phyloP scores from a whole-genome alignment of 2,329 filamentous ascomycete genomes.

The Aspergillus versicolor region DNA sequence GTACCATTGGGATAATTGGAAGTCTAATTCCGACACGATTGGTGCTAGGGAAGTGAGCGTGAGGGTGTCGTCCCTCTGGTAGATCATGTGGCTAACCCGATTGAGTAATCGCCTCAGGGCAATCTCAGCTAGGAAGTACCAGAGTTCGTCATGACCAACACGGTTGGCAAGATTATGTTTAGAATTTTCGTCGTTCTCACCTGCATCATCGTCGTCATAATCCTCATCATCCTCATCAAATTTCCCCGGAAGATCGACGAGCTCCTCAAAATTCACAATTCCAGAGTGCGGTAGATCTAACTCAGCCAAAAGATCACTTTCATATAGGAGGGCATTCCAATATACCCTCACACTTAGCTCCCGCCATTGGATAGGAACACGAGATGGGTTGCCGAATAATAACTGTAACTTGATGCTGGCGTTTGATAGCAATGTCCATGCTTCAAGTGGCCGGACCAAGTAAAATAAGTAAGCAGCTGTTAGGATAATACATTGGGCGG shows the following conservation, averaged over 20 bases:
- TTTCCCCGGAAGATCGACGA: conserved; percentile 72
- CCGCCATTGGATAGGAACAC: conserved; percentile 67
- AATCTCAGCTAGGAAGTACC: conserved; percentile 85
- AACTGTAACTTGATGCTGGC: conserved; percentile 80
- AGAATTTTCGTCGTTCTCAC: conserved; percentile 2
- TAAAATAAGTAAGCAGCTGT: conserved; percentile 82
- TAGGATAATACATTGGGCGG: conserved; percentile 76
- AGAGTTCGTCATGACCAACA: conserved; percentile 72
- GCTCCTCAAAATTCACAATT: conserved; percentile 78
- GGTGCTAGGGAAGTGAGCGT: conserved; percentile 73
- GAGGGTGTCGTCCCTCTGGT: conserved; percentile 69
- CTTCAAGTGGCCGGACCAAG: conserved; percentile 76
- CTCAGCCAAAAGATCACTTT: conserved; percentile 77
- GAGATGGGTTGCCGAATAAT: conserved; percentile 69
- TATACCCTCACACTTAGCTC: conserved; percentile 77
- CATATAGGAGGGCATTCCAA: conserved; percentile 79
- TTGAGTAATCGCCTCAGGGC: conserved; percentile 74
- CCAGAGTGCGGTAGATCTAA: conserved; percentile 79
- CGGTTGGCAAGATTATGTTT: conserved; percentile 46
- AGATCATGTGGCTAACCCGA: conserved; percentile 75
- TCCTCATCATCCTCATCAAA: conserved; percentile 67
- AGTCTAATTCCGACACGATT: conserved; percentile 76
- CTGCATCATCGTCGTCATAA: conserved; percentile 16
- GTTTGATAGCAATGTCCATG: conserved; percentile 76
- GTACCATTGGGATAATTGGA: conserved; percentile 82